phyloP scores from a whole-genome alignment of 345 rosid species.

The Citrus sinensis region DNA sequence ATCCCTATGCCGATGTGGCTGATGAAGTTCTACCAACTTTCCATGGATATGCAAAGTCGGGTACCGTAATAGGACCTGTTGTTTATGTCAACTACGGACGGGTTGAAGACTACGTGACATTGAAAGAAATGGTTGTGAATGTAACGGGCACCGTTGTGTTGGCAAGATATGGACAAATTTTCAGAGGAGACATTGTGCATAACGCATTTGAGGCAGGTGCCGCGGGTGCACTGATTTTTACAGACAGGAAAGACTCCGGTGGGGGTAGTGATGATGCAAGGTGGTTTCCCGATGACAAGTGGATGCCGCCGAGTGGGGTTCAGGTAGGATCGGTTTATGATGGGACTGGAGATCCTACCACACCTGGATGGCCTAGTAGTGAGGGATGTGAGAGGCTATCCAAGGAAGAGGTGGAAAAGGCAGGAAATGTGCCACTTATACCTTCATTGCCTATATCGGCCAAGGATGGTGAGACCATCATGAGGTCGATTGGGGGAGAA shows the following conservation, averaged over 20 bases:
- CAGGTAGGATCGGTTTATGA: slow-evolving; percentile 72
- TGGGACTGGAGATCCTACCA: slow-evolving; percentile 67
- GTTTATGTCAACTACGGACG: slow-evolving; percentile 75
- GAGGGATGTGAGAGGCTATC: slow-evolving; percentile 71
- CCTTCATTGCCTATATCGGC: slow-evolving; percentile 78
- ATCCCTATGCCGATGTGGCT: slow-evolving; percentile 61
- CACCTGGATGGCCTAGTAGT: slow-evolving; percentile 83
- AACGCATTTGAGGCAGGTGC: slow-evolving; percentile 70
- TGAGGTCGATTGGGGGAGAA: slow-evolving; percentile 50
- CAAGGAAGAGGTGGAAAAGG: slow-evolving; percentile 47
- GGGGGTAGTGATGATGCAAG: slow-evolving; percentile 39
- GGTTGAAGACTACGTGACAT: slow-evolving; percentile 47
- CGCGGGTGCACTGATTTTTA: slow-evolving; percentile 53
- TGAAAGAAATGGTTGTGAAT: slow-evolving; percentile 48
- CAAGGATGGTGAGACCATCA: slow-evolving; percentile 61
- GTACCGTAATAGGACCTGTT: slow-evolving; percentile 50
- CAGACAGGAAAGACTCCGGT: slow-evolving; percentile 71
- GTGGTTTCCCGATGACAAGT: slow-evolving; percentile 62
- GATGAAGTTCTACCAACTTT: slow-evolving; percentile 65
- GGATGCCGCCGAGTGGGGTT: slow-evolving; percentile 89
- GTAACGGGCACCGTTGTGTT: slow-evolving; percentile 46
- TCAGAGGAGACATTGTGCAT: slow-evolving; percentile 71
- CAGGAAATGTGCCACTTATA: slow-evolving; percentile 53
- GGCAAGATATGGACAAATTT: slow-evolving; percentile 67
- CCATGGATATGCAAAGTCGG: slow-evolving; percentile 81